Percentiles rank a stretch among this genome's conserved stretches.
Conservation (phyloP, 169 alveolate species). For the Amoebophrya sp. region DNA sequence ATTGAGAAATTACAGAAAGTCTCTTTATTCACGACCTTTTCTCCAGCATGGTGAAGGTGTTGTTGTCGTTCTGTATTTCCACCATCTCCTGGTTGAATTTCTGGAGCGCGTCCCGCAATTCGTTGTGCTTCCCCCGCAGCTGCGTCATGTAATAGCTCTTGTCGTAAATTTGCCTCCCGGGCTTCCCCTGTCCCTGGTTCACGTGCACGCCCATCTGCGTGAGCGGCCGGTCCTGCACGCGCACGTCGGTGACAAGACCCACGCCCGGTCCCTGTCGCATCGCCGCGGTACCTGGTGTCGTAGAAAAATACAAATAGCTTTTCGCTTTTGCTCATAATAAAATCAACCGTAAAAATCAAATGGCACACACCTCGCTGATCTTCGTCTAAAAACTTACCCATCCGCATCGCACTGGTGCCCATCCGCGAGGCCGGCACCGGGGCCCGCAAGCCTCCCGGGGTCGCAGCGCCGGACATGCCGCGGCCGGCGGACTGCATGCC, state of each 20-base stretch:
- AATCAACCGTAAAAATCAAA: too few species aligned
- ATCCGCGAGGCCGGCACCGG: background rate
- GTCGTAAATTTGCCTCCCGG: background rate
- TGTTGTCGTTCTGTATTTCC: slow-evolving; percentile 44
- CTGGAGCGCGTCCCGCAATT: slow-evolving; percentile 35
- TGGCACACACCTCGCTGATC: too few species aligned
- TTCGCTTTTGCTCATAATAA: too few species aligned
- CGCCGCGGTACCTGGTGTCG: background rate
- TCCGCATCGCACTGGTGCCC: background rate
- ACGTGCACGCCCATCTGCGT: background rate
- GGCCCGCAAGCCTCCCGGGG: background rate
- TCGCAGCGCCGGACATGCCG: too few species aligned
- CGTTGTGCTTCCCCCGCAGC: slow-evolving; percentile 5
- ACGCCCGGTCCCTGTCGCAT: background rate
- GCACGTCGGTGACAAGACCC: background rate
- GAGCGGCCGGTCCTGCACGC: background rate
- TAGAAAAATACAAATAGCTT: too few species aligned
- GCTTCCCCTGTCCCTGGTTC: background rate
- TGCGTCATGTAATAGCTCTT: background rate
- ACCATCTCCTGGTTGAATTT: slow-evolving; percentile 41
- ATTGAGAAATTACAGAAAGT: background rate
- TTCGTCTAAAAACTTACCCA: too few species aligned
- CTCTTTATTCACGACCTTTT: slow-evolving; percentile 26
- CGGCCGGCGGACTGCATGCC: too few species aligned
- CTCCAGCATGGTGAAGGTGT: slow-evolving; percentile 40